These are phyloP conservation scores for Didymella glomerata DNA, from an alignment of 2,329 filamentous ascomycete genomes.

Conservation along the genomic window DNA sequence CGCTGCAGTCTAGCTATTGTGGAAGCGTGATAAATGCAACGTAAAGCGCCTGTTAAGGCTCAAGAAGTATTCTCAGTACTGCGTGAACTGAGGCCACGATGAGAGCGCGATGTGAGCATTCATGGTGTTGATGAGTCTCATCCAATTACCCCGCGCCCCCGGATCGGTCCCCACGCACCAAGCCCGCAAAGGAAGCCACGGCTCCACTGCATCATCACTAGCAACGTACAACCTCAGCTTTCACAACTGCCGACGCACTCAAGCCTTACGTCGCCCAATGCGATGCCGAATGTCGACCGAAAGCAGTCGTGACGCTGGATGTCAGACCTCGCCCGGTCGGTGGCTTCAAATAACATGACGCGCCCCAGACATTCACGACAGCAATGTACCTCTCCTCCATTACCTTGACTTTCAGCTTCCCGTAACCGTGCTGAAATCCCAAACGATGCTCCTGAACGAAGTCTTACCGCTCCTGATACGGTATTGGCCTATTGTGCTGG, in stretches of 20 bases:
- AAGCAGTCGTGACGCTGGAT: slow-evolving; percentile 1
- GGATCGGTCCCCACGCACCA: neutral
- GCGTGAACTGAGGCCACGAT: neutral
- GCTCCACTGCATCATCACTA: slow-evolving; percentile 8
- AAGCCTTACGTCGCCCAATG: slow-evolving; percentile 4
- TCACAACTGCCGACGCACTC: slow-evolving; percentile 22
- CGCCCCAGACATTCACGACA: neutral
- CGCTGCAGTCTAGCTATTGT: neutral
- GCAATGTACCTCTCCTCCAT: neutral
- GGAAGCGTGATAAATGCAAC: neutral
- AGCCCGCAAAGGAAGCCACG: neutral
- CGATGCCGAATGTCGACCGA: slow-evolving; percentile 3
- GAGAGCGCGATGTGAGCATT: neutral
- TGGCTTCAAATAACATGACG: slow-evolving; percentile 13
- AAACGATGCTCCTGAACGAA: slow-evolving; percentile 49
- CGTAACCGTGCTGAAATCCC: slow-evolving; percentile 1
- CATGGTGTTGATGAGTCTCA: slow-evolving; percentile 11
- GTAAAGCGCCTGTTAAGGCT: too few species aligned
- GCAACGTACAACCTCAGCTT: slow-evolving; percentile 3
- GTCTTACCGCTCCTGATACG: slow-evolving; percentile 44
- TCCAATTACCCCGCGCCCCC: slow-evolving; percentile 11
- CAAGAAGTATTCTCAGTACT: neutral
- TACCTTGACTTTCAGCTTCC: neutral
- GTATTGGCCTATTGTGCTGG: slow-evolving; percentile 55
- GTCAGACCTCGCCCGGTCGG: slow-evolving; percentile 1